Conservation (phyloP, 2,329 filamentous ascomycete species). For the Epichloe baconii region DNA sequence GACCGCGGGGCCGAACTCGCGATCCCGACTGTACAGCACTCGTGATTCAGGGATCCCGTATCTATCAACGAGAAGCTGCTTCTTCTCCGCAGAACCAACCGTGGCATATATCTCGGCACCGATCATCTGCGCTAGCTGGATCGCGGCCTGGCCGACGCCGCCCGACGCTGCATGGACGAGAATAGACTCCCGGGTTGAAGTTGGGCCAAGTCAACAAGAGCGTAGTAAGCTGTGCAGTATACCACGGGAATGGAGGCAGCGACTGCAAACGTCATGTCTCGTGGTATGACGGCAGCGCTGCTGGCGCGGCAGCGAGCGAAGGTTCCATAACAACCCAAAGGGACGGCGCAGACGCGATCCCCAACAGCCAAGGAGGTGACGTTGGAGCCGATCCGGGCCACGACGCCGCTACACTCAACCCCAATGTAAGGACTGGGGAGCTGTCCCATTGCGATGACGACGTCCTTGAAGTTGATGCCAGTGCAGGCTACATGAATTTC, state of each 20-base stretch:
- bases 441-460: constrained; percentile 13
- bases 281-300: constrained; percentile 3
- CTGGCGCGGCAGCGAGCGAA: constrained; percentile 11
- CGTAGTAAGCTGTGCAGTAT: constrained; percentile 9
- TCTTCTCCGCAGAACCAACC: constrained; percentile 17
- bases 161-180: constrained; percentile 20
- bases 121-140: constrained; percentile 13
- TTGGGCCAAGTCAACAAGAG: constrained; percentile 8
- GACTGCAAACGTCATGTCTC: constrained; percentile 16
- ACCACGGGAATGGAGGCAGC: constrained; percentile 13
- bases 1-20: constrained; percentile 10
- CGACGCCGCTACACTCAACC: constrained; percentile 13
- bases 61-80: constrained; percentile 13
- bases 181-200: constrained; percentile 20
- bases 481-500: constrained; percentile 30
- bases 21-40: constrained; percentile 16
- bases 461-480: constrained; percentile 29
- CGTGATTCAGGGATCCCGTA: constrained; percentile 24
- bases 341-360: constrained; percentile 14
- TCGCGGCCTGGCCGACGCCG: constrained; percentile 17
- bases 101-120: constrained; percentile 18
- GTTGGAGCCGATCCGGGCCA: constrained; percentile 8
- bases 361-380: constrained; percentile 8
- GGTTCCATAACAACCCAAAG: constrained; percentile 16
- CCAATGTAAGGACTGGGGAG: constrained; percentile 10